Evolutionary conservation across 305 asterid species (phyloP), one percentile per base, ranked within the genome.

Genomic region (Plantago coronopus): DNA sequence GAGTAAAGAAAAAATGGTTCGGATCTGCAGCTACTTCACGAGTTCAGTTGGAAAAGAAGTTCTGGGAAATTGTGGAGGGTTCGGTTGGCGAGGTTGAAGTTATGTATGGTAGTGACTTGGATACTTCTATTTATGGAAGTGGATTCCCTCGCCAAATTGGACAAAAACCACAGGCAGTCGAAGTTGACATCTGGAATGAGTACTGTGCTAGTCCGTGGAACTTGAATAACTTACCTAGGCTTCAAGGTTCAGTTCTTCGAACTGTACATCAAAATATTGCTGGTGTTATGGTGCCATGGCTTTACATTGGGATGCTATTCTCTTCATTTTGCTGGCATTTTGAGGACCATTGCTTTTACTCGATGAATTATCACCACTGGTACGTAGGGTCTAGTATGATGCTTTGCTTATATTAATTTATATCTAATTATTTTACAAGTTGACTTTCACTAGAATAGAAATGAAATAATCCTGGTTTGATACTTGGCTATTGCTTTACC

Each of bases 281-380:
- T 46, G 98, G 98, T 38, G 97, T 91, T 47, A 88, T 91, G 98
- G 97, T 91, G 69, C 98, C 96, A 56, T 88, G 98, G 98, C 81
- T 91, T 56, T 91, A 88, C 73, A 69, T 91, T 40, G 97, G 98
- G 76, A 88, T 91, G 98, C 72, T 83, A 55, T 91, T 91, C 81
- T 91, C 98, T 59, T 78, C 97, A 62, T 88, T 91, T 74, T 91
- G 97, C 87, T 91, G 97, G 98, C 98, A 91, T 74, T 85, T 91
- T 74, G 98, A 91, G 78, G 98, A 91, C 69, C 98, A 88, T 75
- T 91, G 98, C 80, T 84, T 91, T 76, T 91, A 91, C 74, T 91
- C 98, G 13, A 91, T 91, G 95, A 91, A 86, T 77, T 91, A 91
- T 79, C 98, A 38, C 70, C 98, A 91, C 85, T 91, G 98, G 98